phyloP scores from a whole-genome alignment of 441 rosid genomes.

The Croton setiger region DNA sequence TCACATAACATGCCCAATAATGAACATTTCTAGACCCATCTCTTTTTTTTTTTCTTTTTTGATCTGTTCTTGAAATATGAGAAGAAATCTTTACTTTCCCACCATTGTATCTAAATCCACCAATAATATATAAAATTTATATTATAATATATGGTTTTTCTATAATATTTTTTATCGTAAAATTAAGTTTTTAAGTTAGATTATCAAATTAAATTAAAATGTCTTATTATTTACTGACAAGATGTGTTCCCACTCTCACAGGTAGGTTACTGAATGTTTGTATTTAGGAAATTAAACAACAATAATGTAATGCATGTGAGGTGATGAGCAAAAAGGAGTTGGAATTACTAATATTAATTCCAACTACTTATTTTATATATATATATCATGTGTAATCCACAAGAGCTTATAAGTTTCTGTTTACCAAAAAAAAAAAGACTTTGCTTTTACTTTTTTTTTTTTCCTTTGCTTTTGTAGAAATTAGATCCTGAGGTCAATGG shows the following conservation, averaged over 20 bases:
- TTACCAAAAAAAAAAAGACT: background rate
- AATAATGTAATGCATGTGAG: conserved; percentile 23
- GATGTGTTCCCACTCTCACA: conserved; percentile 4
- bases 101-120: conserved; percentile 2
- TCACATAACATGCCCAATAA: conserved; percentile 32
- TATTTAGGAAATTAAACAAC: conserved; percentile 18
- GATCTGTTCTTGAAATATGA: conserved; percentile 47
- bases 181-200: no score
- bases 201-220: no score
- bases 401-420: background rate
- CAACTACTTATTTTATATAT: no score
- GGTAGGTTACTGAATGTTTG: conserved; percentile 32
- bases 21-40: conserved; percentile 36
- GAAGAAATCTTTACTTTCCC: conserved; percentile 19
- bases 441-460: background rate
- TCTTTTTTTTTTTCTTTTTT: conserved; percentile 15
- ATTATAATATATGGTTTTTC: background rate
- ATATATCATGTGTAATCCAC: conserved; percentile 4
- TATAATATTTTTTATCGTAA: no score
- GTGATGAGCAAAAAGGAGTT: background rate
- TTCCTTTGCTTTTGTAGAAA: background rate
- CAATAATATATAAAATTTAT: background rate
- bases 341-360: conserved; percentile 5
- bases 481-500: background rate
- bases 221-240: conserved; percentile 4